A percentile compares a stretch with the other conserved stretches of the same genome.
phyloP scores from a whole-genome alignment of 345 rosid species.

The Pistacia atlantica region DNA sequence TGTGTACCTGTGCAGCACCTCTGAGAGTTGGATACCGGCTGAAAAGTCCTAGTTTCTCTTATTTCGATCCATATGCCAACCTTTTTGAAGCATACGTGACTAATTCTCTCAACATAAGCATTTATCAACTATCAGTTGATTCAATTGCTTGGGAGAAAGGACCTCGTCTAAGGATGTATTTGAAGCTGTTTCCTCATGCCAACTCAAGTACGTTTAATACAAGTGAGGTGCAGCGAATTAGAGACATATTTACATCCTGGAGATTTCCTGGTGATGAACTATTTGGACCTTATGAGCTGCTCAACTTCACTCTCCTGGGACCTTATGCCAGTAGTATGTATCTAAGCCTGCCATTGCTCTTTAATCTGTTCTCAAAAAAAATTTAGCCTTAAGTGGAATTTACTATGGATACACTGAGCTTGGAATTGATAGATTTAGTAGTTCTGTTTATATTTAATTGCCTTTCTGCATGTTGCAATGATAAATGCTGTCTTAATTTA shows the following conservation, averaged over 20 bases:
- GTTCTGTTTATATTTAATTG: constrained; percentile 2
- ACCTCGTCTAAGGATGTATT: constrained; percentile 60
- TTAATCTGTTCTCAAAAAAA: neutral
- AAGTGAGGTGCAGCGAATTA: constrained; percentile 67
- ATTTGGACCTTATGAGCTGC: constrained; percentile 92
- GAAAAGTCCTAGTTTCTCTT: constrained; percentile 87
- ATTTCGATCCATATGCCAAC: constrained; percentile 57
- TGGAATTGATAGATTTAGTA: neutral
- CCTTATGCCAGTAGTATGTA: constrained; percentile 69
- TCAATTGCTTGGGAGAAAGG: constrained; percentile 68
- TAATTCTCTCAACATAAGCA: constrained; percentile 46
- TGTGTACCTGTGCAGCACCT: constrained; percentile 83
- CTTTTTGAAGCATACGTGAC: constrained; percentile 57
- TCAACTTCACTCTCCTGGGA: constrained; percentile 84
- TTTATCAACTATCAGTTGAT: constrained; percentile 65
- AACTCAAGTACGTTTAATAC: constrained; percentile 41
- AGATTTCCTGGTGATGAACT: constrained; percentile 49
- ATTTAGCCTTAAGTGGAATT: neutral
- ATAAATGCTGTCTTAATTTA: neutral
- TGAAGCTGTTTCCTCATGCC: constrained; percentile 59
- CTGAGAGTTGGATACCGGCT: constrained; percentile 81
- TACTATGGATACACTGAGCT: neutral
- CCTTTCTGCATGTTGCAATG: neutral
- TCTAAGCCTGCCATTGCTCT: constrained; percentile 1
- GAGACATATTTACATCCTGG: constrained; percentile 63